A percentile compares a stretch with the other conserved stretches of the same genome.
Conservation (phyloP, 1,284 basidiomycete species). For the Ustilago xerochloae region DNA sequence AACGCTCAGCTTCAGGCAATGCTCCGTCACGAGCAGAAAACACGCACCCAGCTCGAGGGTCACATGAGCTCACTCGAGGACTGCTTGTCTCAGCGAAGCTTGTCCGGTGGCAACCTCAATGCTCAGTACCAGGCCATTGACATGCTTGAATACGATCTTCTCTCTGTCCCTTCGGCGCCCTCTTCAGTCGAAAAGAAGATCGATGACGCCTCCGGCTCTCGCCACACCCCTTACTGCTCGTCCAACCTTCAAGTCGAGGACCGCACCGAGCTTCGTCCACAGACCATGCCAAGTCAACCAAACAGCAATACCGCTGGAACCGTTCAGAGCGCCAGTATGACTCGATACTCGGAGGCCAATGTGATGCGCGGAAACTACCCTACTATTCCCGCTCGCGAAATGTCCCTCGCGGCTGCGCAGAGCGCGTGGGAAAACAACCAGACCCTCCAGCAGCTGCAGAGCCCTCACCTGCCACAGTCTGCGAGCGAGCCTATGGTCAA, state of each 20-base stretch:
- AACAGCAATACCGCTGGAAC: background rate
- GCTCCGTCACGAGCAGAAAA: slow-evolving; percentile 28
- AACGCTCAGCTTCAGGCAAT: slow-evolving; percentile 39
- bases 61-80: slow-evolving; percentile 43
- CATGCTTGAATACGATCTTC: slow-evolving; percentile 36
- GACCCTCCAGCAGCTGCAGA: slow-evolving; percentile 4
- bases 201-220: background rate
- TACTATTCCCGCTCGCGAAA: background rate
- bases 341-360: slow-evolving; percentile 3
- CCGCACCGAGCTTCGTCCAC: slow-evolving; percentile 37
- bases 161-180: slow-evolving; percentile 43
- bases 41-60: slow-evolving; percentile 31
- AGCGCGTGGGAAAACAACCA: slow-evolving; percentile 24
- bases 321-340: background rate
- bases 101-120: slow-evolving; percentile 17
- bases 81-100: slow-evolving; percentile 30
- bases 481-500: background rate
- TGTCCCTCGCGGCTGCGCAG: slow-evolving; percentile 9
- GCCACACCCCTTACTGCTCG: slow-evolving; percentile 47
- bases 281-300: slow-evolving; percentile 8
- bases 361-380: slow-evolving; percentile 1
- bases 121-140: slow-evolving; percentile 34
- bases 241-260: slow-evolving; percentile 49
- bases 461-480: slow-evolving; percentile 4
- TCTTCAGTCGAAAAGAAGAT: slow-evolving; percentile 33